phyloP scores from a whole-genome alignment of 2,329 filamentous ascomycete genomes.

The Penicillium sp. region DNA sequence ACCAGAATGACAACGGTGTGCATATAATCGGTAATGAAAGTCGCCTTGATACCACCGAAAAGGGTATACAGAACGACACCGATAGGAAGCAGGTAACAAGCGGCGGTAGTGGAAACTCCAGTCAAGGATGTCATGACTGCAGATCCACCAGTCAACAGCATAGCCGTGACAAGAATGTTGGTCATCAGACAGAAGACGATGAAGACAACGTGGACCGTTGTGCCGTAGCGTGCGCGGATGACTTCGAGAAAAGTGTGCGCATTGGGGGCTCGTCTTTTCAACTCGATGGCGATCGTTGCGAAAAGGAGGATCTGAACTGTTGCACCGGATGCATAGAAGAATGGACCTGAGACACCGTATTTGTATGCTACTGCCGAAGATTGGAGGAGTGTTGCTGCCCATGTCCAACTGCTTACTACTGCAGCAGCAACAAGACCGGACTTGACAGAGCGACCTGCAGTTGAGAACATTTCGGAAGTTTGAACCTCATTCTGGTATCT shows the following conservation, averaged over 20 bases:
- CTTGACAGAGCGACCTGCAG: constrained; percentile 83
- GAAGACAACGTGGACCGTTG: constrained; percentile 71
- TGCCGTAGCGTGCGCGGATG: constrained; percentile 77
- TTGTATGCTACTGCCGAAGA: constrained; percentile 79
- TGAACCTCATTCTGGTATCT: constrained; percentile 72
- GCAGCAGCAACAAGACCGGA: constrained; percentile 83
- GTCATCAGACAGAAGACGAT: constrained; percentile 80
- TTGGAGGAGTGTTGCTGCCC: constrained; percentile 81
- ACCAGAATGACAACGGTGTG: constrained; percentile 74
- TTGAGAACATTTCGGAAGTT: constrained; percentile 91
- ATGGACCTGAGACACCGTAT: constrained; percentile 68
- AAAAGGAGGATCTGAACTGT: constrained; percentile 88
- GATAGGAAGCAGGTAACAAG: constrained; percentile 78
- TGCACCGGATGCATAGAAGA: constrained; percentile 70
- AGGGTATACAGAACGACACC: constrained; percentile 80
- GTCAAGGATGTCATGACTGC: constrained; percentile 72
- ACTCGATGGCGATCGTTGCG: constrained; percentile 83
- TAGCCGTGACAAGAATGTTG: constrained; percentile 83
- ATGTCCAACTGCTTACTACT: constrained; percentile 92
- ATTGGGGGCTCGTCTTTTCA: constrained; percentile 84
- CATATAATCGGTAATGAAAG: constrained; percentile 81
- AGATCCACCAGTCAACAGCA: constrained; percentile 82
- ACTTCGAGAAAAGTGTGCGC: constrained; percentile 84
- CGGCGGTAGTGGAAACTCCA: constrained; percentile 74
- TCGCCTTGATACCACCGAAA: constrained; percentile 77